Evolutionary conservation across 352 stramenopile genomes (phyloP).

Genomic region (Paralagenidium karlingii): DNA sequence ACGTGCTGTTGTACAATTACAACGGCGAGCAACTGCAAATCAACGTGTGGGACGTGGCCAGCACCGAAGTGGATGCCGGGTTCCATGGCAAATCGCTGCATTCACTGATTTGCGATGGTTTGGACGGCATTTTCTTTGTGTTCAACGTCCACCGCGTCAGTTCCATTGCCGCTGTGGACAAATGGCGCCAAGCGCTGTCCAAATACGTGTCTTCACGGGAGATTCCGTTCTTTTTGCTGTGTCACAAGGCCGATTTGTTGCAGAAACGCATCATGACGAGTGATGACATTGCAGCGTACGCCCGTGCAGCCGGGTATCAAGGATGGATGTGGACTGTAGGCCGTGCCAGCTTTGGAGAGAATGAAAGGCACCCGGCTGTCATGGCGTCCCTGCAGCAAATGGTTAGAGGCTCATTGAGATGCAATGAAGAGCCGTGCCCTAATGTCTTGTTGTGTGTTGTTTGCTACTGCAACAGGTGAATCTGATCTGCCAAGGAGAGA

Average conservation of each 20-base stretch:
- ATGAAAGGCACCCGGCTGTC: conserved; percentile 65
- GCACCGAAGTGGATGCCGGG: conserved; percentile 41
- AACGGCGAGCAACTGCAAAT: neutral
- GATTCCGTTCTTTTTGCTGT: conserved; percentile 65
- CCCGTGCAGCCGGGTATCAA: conserved; percentile 48
- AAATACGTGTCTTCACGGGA: conserved; percentile 69
- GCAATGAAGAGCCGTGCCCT: conserved; percentile 16
- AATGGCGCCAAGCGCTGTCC: conserved; percentile 57
- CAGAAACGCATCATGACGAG: conserved; percentile 81
- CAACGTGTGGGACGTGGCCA: conserved; percentile 62
- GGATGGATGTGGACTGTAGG: conserved; percentile 82
- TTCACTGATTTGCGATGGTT: conserved; percentile 53
- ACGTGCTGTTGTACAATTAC: conserved; percentile 27
- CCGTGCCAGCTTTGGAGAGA: conserved; percentile 61
- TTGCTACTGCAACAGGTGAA: no score
- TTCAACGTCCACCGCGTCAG: conserved; percentile 82
- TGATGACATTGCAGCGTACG: conserved; percentile 74
- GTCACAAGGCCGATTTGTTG: conserved; percentile 72
- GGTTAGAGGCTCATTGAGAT: conserved; percentile 22
- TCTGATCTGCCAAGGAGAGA: no score
- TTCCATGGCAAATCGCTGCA: conserved; percentile 25
- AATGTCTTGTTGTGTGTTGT: conserved; percentile 1
- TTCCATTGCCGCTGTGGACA: conserved; percentile 74
- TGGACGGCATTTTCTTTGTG: conserved; percentile 81
- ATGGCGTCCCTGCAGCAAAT: conserved; percentile 62